Evolutionary conservation across 306 rosid genomes (phyloP), one percentile per base, ranked within the genome.

Genomic region (Sophora flavescens): DNA sequence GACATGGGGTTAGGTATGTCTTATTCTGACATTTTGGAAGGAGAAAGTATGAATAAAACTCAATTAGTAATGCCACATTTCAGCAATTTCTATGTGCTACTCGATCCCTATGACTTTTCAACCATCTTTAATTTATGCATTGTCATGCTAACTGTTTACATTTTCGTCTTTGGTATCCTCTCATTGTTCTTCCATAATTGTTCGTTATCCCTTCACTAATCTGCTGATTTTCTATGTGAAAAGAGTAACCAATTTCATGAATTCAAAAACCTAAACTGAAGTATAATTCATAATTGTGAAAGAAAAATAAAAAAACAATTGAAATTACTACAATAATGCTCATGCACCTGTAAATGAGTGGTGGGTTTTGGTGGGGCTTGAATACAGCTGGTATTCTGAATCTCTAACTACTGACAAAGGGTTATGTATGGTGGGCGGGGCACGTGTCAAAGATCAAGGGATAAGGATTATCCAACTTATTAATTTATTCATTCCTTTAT

Each of bases 161-260:
- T 66, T 81, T 81, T 69, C 56, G 56, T 53, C 66, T 61, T 60
- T 41, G 39, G 36, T 51, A 33, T 6, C 32, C 62, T 45, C 22
- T 72, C 17, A 11, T 2, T n/a, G 28, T 35, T 58, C 60, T 62
- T 82, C 68, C 63, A 33, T 70, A 17, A 17, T 52, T 60, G 68
- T 78, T 83, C 80, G 80, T 78, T 78, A 67, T 28, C 80, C 26
- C 63, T 73, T 78, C 80, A 83, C 83, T 68, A 78, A 42, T 83
- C 13, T 28, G 58, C 58, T 77, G n/a, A 48, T 22, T 54, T 76
- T 71, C 51, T 30, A 38, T 58, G 63, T 33, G 41, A 75, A 68
- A 68, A 16, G 18, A 18, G 48, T 8, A 44, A 59, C 32, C 30
- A 35, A 36, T 47, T 36, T 38, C 52, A 77, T 17, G 10, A 57